Evolutionary conservation across 495 filamentous ascomycete species (phyloP), one percentile per base, ranked within the genome.

Genomic region (Penicillium pancosmium): DNA sequence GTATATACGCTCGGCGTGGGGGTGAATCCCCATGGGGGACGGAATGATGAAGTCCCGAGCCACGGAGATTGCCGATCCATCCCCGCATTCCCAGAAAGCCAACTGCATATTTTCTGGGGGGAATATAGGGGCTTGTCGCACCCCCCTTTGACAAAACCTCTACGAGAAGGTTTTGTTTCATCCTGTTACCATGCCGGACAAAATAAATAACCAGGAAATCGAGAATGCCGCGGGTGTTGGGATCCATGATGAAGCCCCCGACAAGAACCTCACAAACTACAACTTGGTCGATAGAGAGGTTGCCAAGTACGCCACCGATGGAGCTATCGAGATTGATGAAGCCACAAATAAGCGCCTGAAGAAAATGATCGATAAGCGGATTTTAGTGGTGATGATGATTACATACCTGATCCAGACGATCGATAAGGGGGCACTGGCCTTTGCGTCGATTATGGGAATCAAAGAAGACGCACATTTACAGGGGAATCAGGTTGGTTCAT

Each of bases 401-500:
- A 76, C 73, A 4, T 90, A 90, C 67, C 87, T 90, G 60, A 68
- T 89, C 4, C 88, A 90, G 50, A 84, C 87, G 9, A 77, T 90
- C 41, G 86, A 88, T 62, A 89, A 89, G 70, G 86, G 86, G 6
- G 87, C 85, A 2, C 61, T 90, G 72, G 83, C 81, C 2, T 88
- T 87, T 68, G 80, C 86, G 4, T 85, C 86, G 34, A 87, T 88
- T 44, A 88, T 89, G 86, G 84, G 84, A 3, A 80, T 90, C 18
- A 68, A 72, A 4, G 66, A 77, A 18, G 84, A 90, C 65, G 78
- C 80, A 0, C 63, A 73, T 38, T 68, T 88, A 40, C 55, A 68
- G 1, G 82, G 77, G 8, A 80, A 86, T 27, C 60, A 84, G 65
- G 73, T 76, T 21, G 36, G 27, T 31, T 9, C 27, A 31, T 31